Evolutionary conservation across 2,329 filamentous ascomycete species (phyloP), one percentile per base, ranked within the genome.

Genomic region (Aspergillus sp.): DNA sequence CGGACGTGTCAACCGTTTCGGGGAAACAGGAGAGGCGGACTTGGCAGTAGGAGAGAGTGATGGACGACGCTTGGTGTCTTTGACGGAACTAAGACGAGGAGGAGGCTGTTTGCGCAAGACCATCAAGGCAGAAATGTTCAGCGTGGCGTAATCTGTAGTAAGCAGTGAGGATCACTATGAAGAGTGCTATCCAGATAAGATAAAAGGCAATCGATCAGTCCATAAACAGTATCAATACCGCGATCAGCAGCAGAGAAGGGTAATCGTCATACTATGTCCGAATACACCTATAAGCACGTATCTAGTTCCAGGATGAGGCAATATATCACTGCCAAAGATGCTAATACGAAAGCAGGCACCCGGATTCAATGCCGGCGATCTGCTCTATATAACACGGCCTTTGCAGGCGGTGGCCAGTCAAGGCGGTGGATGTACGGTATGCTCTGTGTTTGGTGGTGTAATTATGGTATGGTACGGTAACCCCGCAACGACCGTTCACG

Each of bases 61-160:
- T 58, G 48, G 70, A 48, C 41, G 68, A 61, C 53, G 56, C 53
- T 56, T 56, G 59, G 60, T 59, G 48, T 61, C 54, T 59, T 65
- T 60, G 41, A 52, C 55, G 41, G 64, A 60, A 48, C 62, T 62
- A 42, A 69, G 60, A 49, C 61, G 63, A 41, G 65, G 65, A 47
- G 66, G 65, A 52, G 63, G 64, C 55, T 57, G 59, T 57, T 69
- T 69, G 51, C 65, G 65, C 56, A 69, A 58, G 54, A 68, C 66
- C 66, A 69, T 69, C 55, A 65, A 63, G 59, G 53, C 53, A 39
- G 37, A 20, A 15, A 9, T 15, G 37, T 12, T 30, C 25, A 30
- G 25, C 12, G 25, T 27, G 25, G 25, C 9, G 25, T 30, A 30
- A 30, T 30, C 25, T 30, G 25, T 30, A 30, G 25, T 30, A 30